phyloP scores from a whole-genome alignment of 1,139 yeast genomes.

The Yamadazyma taylorii region DNA sequence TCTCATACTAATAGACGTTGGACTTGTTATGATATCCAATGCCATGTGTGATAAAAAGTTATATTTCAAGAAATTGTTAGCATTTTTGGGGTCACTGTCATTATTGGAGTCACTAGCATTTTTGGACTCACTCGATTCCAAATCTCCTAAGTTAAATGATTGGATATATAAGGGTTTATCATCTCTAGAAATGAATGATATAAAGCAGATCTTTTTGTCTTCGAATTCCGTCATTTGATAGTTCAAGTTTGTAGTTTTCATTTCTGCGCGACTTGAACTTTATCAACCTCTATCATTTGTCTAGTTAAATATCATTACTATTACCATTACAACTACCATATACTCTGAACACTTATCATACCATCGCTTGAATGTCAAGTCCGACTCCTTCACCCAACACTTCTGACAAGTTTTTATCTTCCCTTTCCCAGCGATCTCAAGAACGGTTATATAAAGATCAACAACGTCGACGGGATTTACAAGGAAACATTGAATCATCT shows the following conservation, averaged over 20 bases:
- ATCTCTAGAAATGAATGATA: constrained; percentile 54
- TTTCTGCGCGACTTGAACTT: too few relatives aligned
- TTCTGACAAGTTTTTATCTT: constrained; percentile 16
- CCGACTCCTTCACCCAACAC: constrained; percentile 15
- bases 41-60: constrained; percentile 70
- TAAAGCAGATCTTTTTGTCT: constrained; percentile 35
- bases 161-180: constrained; percentile 63
- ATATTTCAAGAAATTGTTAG: constrained; percentile 52
- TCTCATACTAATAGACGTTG: constrained; percentile 39
- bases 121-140: constrained; percentile 1
- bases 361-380: constrained; percentile 3
- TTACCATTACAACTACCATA: too few relatives aligned
- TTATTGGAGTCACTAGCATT: constrained; percentile 38
- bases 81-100: constrained; percentile 4
- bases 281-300: too few relatives aligned
- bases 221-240: constrained; percentile 9
- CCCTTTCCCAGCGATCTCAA: constrained; percentile 15
- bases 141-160: constrained; percentile 34
- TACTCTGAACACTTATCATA: not conserved
- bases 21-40: constrained; percentile 59
- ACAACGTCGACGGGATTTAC: constrained; percentile 12
- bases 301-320: too few relatives aligned
- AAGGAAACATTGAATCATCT: constrained; percentile 8
- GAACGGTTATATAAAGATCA: constrained; percentile 15
- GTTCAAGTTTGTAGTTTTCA: too few relatives aligned